These are phyloP conservation scores for Cunninghamia lanceolata DNA, from an alignment of 75 land plant species.

Conservation along the genomic window DNA sequence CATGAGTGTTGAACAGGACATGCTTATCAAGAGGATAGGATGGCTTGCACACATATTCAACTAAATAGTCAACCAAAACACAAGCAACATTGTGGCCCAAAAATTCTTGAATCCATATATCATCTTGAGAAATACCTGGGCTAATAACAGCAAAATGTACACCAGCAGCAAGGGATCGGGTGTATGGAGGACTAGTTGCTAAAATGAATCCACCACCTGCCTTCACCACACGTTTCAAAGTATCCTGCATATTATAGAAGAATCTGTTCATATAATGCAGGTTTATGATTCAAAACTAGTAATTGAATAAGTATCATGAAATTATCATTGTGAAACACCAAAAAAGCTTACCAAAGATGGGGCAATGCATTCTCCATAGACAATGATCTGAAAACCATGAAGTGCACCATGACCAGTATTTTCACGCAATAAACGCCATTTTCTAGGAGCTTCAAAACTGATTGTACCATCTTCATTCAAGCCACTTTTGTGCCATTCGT, in stretches of 20 bases:
- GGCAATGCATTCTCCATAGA: slow-evolving; percentile 89
- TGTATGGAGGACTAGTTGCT: slow-evolving; percentile 83
- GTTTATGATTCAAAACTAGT: not conserved
- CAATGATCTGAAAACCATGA: slow-evolving; percentile 64
- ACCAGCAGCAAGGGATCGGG: slow-evolving; percentile 43
- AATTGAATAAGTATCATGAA: not conserved
- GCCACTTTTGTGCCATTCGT: slow-evolving; percentile 74
- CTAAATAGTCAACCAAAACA: slow-evolving; percentile 67
- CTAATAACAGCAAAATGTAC: slow-evolving; percentile 70
- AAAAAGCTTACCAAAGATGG: slow-evolving; percentile 70
- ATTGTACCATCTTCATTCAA: slow-evolving; percentile 73
- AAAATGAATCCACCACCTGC: slow-evolving; percentile 80
- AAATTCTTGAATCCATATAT: slow-evolving; percentile 78
- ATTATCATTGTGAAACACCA: not conserved
- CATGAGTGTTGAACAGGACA: slow-evolving; percentile 60
- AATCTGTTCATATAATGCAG: not conserved
- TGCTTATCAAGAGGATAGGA: slow-evolving; percentile 66
- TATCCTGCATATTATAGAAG: slow-evolving; percentile 48
- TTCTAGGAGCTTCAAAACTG: slow-evolving; percentile 78
- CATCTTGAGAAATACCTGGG: slow-evolving; percentile 62
- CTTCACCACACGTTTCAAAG: slow-evolving; percentile 75
- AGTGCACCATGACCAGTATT: slow-evolving; percentile 78
- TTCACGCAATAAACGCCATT: slow-evolving; percentile 72
- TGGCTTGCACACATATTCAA: slow-evolving; percentile 85
- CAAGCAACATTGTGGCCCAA: slow-evolving; percentile 71